Conservation (phyloP, 495 filamentous ascomycete species). For the Apodospora peruviana region DNA sequence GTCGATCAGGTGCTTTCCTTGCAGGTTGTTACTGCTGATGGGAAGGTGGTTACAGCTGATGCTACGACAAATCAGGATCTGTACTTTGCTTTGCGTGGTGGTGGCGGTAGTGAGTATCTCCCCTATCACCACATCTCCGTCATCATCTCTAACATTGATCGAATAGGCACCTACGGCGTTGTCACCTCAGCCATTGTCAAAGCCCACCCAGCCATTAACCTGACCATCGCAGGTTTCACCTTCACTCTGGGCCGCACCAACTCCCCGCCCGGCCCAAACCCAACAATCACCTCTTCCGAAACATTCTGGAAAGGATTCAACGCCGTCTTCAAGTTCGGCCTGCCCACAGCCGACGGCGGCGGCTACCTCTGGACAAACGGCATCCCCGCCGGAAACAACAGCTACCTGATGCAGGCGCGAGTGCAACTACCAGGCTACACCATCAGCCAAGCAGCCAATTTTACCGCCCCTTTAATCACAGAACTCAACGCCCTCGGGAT, state of each 20-base stretch:
- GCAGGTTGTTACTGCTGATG: slow-evolving; percentile 43
- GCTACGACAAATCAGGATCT: slow-evolving; percentile 39
- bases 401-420: slow-evolving; percentile 17
- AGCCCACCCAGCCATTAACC: slow-evolving; percentile 28
- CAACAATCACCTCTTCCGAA: slow-evolving; percentile 15
- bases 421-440: slow-evolving; percentile 22
- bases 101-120: slow-evolving; percentile 34
- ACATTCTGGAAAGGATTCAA: slow-evolving; percentile 45
- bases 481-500: slow-evolving; percentile 25
- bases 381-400: slow-evolving; percentile 11
- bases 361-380: slow-evolving; percentile 40
- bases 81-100: slow-evolving; percentile 51
- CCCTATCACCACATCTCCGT: neutral
- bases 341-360: slow-evolving; percentile 34
- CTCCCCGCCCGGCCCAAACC: slow-evolving; percentile 20
- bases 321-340: slow-evolving; percentile 34
- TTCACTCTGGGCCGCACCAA: slow-evolving; percentile 16
- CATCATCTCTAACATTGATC: neutral
- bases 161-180: slow-evolving; percentile 48
- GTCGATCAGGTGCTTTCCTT: slow-evolving; percentile 44
- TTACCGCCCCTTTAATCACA: slow-evolving; percentile 27
- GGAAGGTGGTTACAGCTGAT: slow-evolving; percentile 36
- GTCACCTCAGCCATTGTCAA: slow-evolving; percentile 46
- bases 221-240: slow-evolving; percentile 27
- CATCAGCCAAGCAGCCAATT: slow-evolving; percentile 8